Evolutionary conservation across 148 eudicot genomes (phyloP), one percentile per base, ranked within the genome.

Genomic region (Spergularia marina): DNA sequence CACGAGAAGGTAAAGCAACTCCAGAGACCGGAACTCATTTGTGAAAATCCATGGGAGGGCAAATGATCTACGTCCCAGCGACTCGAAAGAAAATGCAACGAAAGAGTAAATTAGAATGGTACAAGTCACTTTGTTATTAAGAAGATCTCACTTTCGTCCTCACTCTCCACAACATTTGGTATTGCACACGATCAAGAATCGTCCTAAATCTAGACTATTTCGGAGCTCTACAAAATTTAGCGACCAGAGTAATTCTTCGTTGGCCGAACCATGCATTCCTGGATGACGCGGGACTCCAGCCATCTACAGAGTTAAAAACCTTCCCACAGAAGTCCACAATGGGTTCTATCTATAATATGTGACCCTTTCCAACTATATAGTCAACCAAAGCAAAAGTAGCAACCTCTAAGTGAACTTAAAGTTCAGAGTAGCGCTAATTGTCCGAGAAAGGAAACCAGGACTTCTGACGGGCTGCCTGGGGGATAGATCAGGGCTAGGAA

Each of bases 401-500:
- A 12, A 18, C 39, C 71, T 74, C 80, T 60, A 81, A 72, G 20
- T 44, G 65, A 79, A 89, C 81, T 82, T 88, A 85, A 82, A 87
- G 71, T 90, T 70, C 66, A 62, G 86, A 68, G 79, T 74, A 2
- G 83, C 83, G 65, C 94, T 87, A 61, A 83, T 82, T 73, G 87
- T 86, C 77, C 98, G 90, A 47, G 87, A 80, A 74, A 91, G 76
- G 17, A 89, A 81, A 17, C 89, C 74, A 23, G 80, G 77, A 51
- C 84, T 76, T 68, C 76, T 70, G 81, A 82, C 79, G 53, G 85
- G 64, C 67, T 13, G 80, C 21, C 82, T 66, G 10, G 85, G 85
- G 65, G 87, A 72, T 21, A 83, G 9, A 21, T 87, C 79, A 1
- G 85, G 73, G 17, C 79, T 60, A 9, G 54, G 54, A 40, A 77